Percentiles rank a stretch among this genome's conserved stretches.
Conservation (phyloP, 306 rosid species). For the Rosa persica region DNA sequence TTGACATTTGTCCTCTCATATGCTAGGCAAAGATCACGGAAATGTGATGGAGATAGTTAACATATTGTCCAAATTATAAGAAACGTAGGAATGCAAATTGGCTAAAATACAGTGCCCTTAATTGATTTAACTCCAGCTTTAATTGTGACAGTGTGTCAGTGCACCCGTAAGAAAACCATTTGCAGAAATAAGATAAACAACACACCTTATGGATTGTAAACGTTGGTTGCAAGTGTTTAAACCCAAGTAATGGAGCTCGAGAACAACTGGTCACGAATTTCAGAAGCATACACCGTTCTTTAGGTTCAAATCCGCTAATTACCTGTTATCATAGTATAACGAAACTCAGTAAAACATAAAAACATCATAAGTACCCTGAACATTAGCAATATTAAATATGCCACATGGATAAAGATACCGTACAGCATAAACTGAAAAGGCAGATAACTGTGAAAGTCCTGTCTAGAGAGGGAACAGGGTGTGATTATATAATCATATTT, state of each 20-base stretch:
- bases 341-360: constrained; percentile 13
- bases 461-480: neutral
- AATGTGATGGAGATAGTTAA: neutral
- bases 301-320: constrained; percentile 67
- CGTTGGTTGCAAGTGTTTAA: constrained; percentile 86
- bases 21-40: neutral
- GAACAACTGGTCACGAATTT: constrained; percentile 98
- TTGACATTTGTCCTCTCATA: neutral
- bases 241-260: constrained; percentile 97
- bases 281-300: constrained; percentile 88
- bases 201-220: constrained; percentile 92
- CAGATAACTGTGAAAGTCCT: neutral
- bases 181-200: constrained; percentile 19
- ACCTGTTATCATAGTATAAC: constrained; percentile 51
- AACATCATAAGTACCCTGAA: neutral
- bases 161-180: constrained; percentile 1
- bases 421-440: neutral
- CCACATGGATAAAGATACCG: neutral
- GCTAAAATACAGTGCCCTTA: neutral
- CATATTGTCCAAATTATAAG: neutral
- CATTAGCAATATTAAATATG: neutral
- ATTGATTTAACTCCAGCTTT: neutral
- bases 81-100: neutral
- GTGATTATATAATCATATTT: neutral
- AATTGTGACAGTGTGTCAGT: neutral